Percentiles rank a stretch among this genome's conserved stretches.
These are phyloP conservation scores for Penicillium sp. DNA, from an alignment of 2,329 filamentous ascomycete genomes.

Conservation along the genomic window DNA sequence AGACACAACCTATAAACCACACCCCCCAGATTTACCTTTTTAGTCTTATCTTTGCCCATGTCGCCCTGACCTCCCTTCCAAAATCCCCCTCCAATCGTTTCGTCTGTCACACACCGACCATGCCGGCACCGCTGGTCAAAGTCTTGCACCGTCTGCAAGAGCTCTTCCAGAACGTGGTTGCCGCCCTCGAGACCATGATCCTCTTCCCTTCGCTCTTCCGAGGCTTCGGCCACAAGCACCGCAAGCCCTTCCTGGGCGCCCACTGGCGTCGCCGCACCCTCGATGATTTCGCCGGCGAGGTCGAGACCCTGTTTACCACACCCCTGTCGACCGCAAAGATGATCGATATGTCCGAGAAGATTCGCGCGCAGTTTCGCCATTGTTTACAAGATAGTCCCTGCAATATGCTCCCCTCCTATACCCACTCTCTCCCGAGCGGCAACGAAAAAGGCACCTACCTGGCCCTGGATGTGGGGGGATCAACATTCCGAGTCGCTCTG, in stretches of 20 bases:
- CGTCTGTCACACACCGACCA: constrained; percentile 18
- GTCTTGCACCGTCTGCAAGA: constrained; percentile 43
- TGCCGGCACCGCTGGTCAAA: constrained; percentile 39
- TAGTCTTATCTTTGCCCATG: constrained; percentile 15
- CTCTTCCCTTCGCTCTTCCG: constrained; percentile 42
- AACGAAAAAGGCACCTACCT: constrained; percentile 61
- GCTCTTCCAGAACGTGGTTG: constrained; percentile 41
- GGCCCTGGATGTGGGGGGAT: constrained; percentile 66
- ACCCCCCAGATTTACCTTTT: constrained; percentile 13
- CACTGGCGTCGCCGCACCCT: constrained; percentile 40
- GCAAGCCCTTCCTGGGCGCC: constrained; percentile 33
- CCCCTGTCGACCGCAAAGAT: constrained; percentile 39
- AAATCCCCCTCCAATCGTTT: constrained; percentile 3
- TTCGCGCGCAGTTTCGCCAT: constrained; percentile 54
- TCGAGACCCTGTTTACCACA: constrained; percentile 38
- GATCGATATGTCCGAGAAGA: constrained; percentile 46
- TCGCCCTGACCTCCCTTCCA: constrained; percentile 9
- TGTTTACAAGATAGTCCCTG: constrained; percentile 57
- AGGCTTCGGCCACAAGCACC: constrained; percentile 31
- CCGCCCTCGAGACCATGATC: constrained; percentile 42
- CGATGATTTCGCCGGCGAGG: constrained; percentile 40
- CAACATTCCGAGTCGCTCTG: constrained; percentile 63
- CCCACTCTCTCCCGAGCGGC: constrained; percentile 61
- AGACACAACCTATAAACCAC: constrained; percentile 10
- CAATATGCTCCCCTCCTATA: constrained; percentile 67